phyloP scores from a whole-genome alignment of 345 rosid species.

The Microcos paniculata region DNA sequence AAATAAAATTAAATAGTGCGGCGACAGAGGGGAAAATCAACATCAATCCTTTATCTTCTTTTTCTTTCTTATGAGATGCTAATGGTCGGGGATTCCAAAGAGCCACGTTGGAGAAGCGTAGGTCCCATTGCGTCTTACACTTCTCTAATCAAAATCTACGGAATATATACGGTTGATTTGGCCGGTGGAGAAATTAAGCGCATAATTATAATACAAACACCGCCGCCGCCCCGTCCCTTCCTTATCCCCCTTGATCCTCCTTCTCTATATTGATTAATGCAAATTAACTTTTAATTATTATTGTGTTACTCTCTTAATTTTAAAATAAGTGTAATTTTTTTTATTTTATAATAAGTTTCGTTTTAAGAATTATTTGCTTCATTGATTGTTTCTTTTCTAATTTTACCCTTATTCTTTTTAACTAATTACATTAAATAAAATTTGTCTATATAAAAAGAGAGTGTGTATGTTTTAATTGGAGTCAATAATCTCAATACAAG shows the following conservation, averaged over 20 bases:
- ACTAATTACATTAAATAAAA: too few relatives aligned
- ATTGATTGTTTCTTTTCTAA: too few relatives aligned
- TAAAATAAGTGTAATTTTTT: too few relatives aligned
- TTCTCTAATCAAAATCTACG: background rate
- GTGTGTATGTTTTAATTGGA: too few relatives aligned
- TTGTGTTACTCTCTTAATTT: too few relatives aligned
- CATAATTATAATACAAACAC: background rate
- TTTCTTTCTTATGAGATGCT: slow-evolving; percentile 32
- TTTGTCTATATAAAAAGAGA: too few relatives aligned
- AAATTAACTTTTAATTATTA: background rate
- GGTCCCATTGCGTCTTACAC: background rate
- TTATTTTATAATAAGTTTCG: too few relatives aligned
- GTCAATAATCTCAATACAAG: too few relatives aligned
- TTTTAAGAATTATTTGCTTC: too few relatives aligned
- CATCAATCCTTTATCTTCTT: slow-evolving; percentile 22
- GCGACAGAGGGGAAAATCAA: slow-evolving; percentile 29
- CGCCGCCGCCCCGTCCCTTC: background rate
- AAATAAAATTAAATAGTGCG: background rate
- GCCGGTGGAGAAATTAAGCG: slow-evolving; percentile 4
- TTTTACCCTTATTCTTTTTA: too few relatives aligned
- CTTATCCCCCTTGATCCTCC: background rate
- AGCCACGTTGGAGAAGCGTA: background rate
- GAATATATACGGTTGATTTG: slow-evolving; percentile 4
- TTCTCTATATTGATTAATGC: background rate
- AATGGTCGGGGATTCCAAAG: slow-evolving; percentile 36